Evolutionary conservation across 805 yeast species (phyloP).

Genomic region (Pichia ethanolica): DNA sequence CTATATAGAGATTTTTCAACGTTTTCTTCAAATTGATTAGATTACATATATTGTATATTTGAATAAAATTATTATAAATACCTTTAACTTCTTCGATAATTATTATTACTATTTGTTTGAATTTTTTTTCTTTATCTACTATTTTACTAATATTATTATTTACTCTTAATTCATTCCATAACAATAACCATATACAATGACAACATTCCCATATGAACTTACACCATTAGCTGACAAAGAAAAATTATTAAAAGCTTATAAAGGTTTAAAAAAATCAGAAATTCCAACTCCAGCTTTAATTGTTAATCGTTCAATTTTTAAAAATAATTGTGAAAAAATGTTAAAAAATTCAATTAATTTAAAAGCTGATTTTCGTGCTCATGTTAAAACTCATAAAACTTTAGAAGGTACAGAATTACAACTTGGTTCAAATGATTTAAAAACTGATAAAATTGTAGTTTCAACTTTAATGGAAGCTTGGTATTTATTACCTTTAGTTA

Average conservation of each 20-base stretch:
- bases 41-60: too few relatives aligned
- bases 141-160: too few relatives aligned
- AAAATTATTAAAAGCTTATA: conserved; percentile 21
- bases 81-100: too few relatives aligned
- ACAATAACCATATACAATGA: background rate
- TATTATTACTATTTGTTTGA: too few relatives aligned
- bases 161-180: too few relatives aligned
- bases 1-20: too few relatives aligned
- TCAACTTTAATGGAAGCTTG: conserved; percentile 66
- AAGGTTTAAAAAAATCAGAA: conserved; percentile 37
- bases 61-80: too few relatives aligned
- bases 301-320: conserved; percentile 36
- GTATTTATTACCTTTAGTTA: conserved; percentile 35
- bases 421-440: conserved; percentile 37
- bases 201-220: conserved; percentile 14
- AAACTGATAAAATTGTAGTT: conserved; percentile 48
- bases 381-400: conserved; percentile 70
- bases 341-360: conserved; percentile 35
- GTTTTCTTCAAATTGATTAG: too few relatives aligned
- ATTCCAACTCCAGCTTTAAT: conserved; percentile 53
- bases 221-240: conserved; percentile 20
- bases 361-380: conserved; percentile 47
- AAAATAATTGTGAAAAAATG: conserved; percentile 43
- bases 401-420: conserved; percentile 50
- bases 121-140: too few relatives aligned